Conservation (phyloP, 805 yeast species). For the Wickerhamiella vanderwaltii region DNA sequence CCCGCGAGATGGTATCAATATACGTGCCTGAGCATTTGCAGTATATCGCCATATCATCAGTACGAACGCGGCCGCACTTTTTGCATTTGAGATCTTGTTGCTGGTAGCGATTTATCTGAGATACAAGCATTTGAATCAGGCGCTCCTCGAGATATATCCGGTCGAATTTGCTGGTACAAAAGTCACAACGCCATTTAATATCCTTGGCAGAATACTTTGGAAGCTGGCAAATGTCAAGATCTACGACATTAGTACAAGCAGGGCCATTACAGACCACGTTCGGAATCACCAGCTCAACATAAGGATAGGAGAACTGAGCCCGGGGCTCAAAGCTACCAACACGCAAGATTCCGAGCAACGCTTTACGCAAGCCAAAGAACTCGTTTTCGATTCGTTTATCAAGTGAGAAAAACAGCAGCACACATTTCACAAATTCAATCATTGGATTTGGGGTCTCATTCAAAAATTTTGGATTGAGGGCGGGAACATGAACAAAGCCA, state of each 20-base stretch:
- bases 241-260: constrained; percentile 60
- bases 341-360: constrained; percentile 59
- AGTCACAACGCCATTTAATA: constrained; percentile 36
- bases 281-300: constrained; percentile 52
- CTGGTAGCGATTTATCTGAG: constrained; percentile 45
- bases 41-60: constrained; percentile 54
- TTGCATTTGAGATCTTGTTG: constrained; percentile 72
- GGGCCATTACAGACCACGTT: constrained; percentile 53
- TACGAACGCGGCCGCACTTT: constrained; percentile 59
- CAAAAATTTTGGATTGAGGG: constrained; percentile 26
- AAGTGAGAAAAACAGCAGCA: constrained; percentile 61
- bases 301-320: constrained; percentile 62
- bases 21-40: constrained; percentile 75
- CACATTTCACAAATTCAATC: constrained; percentile 61
- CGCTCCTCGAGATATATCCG: constrained; percentile 66
- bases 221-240: constrained; percentile 64
- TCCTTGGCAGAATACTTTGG: constrained; percentile 28
- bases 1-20: constrained; percentile 39
- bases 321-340: constrained; percentile 73
- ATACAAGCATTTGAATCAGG: constrained; percentile 51
- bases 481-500: constrained; percentile 64
- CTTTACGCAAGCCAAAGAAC: constrained; percentile 61
- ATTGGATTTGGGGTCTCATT: constrained; percentile 45
- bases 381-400: constrained; percentile 57
- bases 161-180: constrained; percentile 54